Percentiles rank a stretch among this genome's conserved stretches.
These are phyloP conservation scores for Chloranthus sessilifolius DNA, from an alignment of 164 flowering plant genomes.

Conservation along the genomic window DNA sequence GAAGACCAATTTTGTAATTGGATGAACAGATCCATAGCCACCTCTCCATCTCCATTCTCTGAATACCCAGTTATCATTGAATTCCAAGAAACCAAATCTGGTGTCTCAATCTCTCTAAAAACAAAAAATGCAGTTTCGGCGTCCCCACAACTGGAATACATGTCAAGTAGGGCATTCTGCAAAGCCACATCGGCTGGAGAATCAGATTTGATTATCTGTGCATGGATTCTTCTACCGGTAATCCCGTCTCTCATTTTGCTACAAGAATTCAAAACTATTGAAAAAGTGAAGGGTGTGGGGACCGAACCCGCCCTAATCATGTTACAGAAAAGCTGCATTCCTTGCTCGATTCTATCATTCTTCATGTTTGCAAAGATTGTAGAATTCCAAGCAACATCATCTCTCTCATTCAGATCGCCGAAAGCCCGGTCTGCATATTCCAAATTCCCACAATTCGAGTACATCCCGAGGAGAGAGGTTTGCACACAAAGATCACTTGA, in stretches of 20 bases:
- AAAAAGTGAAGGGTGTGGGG: conserved; percentile 64
- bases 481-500: conserved; percentile 41
- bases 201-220: conserved; percentile 39
- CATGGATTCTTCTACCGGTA: conserved; percentile 54
- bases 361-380: conserved; percentile 47
- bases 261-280: conserved; percentile 63
- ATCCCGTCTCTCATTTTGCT: conserved; percentile 30
- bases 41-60: conserved; percentile 45
- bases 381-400: conserved; percentile 72
- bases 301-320: conserved; percentile 41
- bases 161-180: conserved; percentile 71
- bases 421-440: conserved; percentile 46
- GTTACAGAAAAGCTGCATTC: conserved; percentile 29
- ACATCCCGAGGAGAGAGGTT: conserved; percentile 71
- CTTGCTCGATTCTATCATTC: conserved; percentile 40
- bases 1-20: conserved; percentile 23
- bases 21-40: conserved; percentile 51
- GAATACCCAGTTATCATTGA: conserved; percentile 64
- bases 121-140: conserved; percentile 33
- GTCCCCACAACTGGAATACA: conserved; percentile 67
- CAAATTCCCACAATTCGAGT: conserved; percentile 53
- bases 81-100: conserved; percentile 81
- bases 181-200: conserved; percentile 44
- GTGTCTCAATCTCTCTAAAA: conserved; percentile 41
- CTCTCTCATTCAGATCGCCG: conserved; percentile 29